Conservation (phyloP, 2,329 filamentous ascomycete genomes). For the Scedosporium apiospermum region DNA sequence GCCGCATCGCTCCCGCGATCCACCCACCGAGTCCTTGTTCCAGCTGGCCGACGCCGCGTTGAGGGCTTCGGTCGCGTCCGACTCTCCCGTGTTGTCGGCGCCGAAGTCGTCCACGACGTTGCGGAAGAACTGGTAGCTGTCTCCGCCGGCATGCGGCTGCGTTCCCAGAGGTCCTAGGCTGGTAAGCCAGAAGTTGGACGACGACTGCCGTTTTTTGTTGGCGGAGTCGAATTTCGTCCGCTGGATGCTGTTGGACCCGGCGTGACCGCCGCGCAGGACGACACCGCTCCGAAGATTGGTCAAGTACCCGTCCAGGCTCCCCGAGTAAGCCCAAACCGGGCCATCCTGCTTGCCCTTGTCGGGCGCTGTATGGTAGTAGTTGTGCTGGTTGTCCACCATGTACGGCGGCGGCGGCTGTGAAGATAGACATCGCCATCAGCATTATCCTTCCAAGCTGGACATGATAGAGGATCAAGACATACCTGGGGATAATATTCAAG, state of each 20-base stretch:
- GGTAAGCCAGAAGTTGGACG: slow-evolving; percentile 6
- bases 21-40: slow-evolving; percentile 51
- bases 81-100: slow-evolving; percentile 31
- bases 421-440: too few relatives aligned
- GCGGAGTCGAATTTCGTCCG: too few relatives aligned
- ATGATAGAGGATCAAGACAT: too few relatives aligned
- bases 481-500: not conserved
- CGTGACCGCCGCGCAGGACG: slow-evolving; percentile 10
- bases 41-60: slow-evolving; percentile 58
- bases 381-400: slow-evolving; percentile 14
- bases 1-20: slow-evolving; percentile 46
- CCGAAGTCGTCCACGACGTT: slow-evolving; percentile 46
- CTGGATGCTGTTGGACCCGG: not conserved
- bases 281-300: slow-evolving; percentile 7
- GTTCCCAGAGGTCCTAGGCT: slow-evolving; percentile 1
- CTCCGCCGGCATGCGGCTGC: slow-evolving; percentile 11
- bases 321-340: slow-evolving; percentile 11
- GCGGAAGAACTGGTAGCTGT: slow-evolving; percentile 44
- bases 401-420: slow-evolving; percentile 10
- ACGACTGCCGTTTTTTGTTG: not conserved
- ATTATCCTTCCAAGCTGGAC: too few relatives aligned
- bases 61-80: slow-evolving; percentile 21
- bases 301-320: slow-evolving; percentile 9
- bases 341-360: slow-evolving; percentile 13
- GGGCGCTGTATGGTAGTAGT: slow-evolving; percentile 13